Evolutionary conservation across 2,329 filamentous ascomycete species (phyloP).

Genomic region (Epichloe sylvatica): DNA sequence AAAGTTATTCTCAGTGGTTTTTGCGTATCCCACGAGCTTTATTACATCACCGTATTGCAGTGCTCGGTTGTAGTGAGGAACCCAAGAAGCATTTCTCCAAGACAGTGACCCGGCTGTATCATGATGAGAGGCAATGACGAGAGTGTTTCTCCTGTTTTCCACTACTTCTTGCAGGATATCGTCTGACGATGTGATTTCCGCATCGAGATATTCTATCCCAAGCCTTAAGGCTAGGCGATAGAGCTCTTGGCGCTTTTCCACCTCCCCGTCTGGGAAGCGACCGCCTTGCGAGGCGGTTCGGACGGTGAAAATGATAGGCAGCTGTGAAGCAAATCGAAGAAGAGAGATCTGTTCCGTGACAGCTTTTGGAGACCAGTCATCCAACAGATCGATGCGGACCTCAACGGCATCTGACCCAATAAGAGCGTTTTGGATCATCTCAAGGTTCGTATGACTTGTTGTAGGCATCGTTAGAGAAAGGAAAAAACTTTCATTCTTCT

Average conservation of each 20-base stretch:
- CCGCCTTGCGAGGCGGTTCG: conserved; percentile 78
- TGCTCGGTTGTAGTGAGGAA: conserved; percentile 76
- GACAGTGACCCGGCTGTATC: conserved; percentile 66
- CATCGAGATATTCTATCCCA: conserved; percentile 82
- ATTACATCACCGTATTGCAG: conserved; percentile 84
- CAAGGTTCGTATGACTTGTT: conserved; percentile 42
- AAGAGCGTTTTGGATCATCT: conserved; percentile 55
- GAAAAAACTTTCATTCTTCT: conserved; percentile 76
- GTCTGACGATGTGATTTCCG: conserved; percentile 78
- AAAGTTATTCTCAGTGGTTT: conserved; percentile 70
- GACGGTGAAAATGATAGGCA: conserved; percentile 87
- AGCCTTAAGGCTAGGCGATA: conserved; percentile 69
- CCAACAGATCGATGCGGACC: conserved; percentile 77
- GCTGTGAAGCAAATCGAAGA: conserved; percentile 53
- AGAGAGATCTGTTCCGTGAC: conserved; percentile 70
- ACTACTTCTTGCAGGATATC: conserved; percentile 57
- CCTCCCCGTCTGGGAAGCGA: conserved; percentile 64
- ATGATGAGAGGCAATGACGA: conserved; percentile 91
- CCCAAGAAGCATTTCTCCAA: conserved; percentile 90
- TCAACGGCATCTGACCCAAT: conserved; percentile 89
- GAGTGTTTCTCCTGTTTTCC: conserved; percentile 54
- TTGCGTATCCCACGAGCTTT: conserved; percentile 80
- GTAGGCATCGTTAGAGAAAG: conserved; percentile 78
- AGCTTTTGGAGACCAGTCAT: conserved; percentile 62
- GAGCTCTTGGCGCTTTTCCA: conserved; percentile 56